Evolutionary conservation across 495 filamentous ascomycete species (phyloP).

Genomic region (Neurospora sp.): DNA sequence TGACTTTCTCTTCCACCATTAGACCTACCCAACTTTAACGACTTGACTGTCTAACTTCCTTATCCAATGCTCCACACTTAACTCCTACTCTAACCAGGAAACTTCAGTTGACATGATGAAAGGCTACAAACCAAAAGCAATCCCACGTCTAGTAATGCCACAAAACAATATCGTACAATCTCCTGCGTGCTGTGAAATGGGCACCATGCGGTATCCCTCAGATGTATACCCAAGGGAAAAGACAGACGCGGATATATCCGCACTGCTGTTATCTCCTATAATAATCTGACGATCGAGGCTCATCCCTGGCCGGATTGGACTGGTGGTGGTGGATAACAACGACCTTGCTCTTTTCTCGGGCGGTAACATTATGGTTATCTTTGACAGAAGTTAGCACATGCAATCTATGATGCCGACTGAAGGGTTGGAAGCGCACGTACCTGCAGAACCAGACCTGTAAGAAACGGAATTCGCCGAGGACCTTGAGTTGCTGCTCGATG

Average conservation of each 20-base stretch:
- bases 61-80: background rate
- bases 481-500: background rate
- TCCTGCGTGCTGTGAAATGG: background rate
- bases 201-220: background rate
- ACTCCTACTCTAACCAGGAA: background rate
- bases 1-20: background rate
- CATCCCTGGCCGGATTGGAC: constrained; percentile 6
- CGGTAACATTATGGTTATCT: background rate
- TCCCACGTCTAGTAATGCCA: background rate
- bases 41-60: background rate
- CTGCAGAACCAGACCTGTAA: background rate
- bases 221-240: background rate
- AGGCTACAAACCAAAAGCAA: background rate
- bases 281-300: constrained; percentile 10
- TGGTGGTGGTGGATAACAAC: constrained; percentile 12
- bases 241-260: background rate
- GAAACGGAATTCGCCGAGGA: background rate
- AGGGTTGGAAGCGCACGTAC: background rate
- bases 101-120: background rate
- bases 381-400: background rate
- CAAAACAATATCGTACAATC: background rate
- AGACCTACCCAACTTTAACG: background rate
- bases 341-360: background rate
- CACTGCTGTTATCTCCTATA: background rate
- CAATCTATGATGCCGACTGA: background rate